Conservation (phyloP, 2,329 filamentous ascomycete species). For the Penicillium hesseltinei region DNA sequence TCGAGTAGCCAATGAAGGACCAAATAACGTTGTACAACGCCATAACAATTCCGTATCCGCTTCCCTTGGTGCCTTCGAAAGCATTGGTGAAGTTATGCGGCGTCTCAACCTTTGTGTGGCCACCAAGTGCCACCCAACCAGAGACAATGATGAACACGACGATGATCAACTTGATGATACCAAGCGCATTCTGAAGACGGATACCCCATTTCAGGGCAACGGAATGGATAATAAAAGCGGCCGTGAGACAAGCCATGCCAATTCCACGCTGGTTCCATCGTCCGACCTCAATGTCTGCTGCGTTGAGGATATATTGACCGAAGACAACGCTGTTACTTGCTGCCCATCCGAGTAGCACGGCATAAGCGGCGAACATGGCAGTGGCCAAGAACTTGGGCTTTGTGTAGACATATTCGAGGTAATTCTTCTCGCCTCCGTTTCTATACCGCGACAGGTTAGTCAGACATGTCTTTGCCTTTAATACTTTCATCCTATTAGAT, state of each 20-base stretch:
- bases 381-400: slow-evolving; percentile 54
- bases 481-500: not conserved
- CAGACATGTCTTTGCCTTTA: not conserved
- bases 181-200: slow-evolving; percentile 50
- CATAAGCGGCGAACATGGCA: slow-evolving; percentile 54
- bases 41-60: slow-evolving; percentile 53
- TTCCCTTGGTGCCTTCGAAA: slow-evolving; percentile 39
- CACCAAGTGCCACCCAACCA: slow-evolving; percentile 41
- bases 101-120: slow-evolving; percentile 37
- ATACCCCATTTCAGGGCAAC: slow-evolving; percentile 49
- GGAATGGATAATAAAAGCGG: slow-evolving; percentile 50
- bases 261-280: slow-evolving; percentile 53
- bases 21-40: slow-evolving; percentile 63
- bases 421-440: slow-evolving; percentile 55
- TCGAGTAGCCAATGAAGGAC: slow-evolving; percentile 60
- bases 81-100: slow-evolving; percentile 41
- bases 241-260: slow-evolving; percentile 49
- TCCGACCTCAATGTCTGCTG: slow-evolving; percentile 41
- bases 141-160: slow-evolving; percentile 49
- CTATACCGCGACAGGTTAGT: slow-evolving; percentile 25
- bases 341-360: slow-evolving; percentile 52
- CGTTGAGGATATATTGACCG: slow-evolving; percentile 53
- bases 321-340: slow-evolving; percentile 54
- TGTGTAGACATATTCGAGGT: slow-evolving; percentile 54
- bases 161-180: slow-evolving; percentile 51